Base-by-base conservation (phyloP, 108 stramenopile species). In the Cyclotella choctawhatcheeana region DNA sequence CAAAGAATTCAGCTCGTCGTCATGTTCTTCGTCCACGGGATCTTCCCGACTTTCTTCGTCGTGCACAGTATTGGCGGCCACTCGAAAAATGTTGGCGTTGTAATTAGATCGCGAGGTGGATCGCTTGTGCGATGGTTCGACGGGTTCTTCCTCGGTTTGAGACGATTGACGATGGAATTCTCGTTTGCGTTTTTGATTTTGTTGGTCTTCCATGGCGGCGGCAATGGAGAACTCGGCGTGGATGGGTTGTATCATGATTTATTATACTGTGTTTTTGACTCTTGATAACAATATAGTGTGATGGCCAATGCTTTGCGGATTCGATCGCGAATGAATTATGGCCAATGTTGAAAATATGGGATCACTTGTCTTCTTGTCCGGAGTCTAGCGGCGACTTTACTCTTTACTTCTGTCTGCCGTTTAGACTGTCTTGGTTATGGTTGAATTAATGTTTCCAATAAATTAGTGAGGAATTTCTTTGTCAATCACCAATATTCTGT, bases 101-200 rank as follows among this genome's bases (percentile, higher is more conserved):
- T 64, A 27, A n/a, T n/a, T n/a, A n/a, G n/a, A n/a, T 45, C 45
- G 0, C 5, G 44, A 31, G 10, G 55, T 31, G 0, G 29, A 31
- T 12, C 55, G 55, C n/a, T 56, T 56, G 16, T 55, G 47, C 5
- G 44, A 43, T 3, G 44, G 22, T 50, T 51, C 65, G n/a, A n/a
- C n/a, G n/a, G n/a, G n/a, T 35, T 52, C 50, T 21, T 66, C 50
- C 2, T 66, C 47, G 33, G 29, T 35, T 6, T 2, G 10, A 1
- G 29, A 56, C n/a, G 59, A 12, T 21, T 37, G 33, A 21, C 27
- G 25, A 8, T 37, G 22, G 59, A 21, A 60, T 21, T 60, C 37
- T 2, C 59, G 59, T 24, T 60, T 60, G 37, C 59, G 59, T 60
- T 60, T 60, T 2, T 31, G 27, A 5, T 44, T 67, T 14, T 67